Conservation (phyloP, 176 grass and related monocot species). For the Triticum timopheevii region DNA sequence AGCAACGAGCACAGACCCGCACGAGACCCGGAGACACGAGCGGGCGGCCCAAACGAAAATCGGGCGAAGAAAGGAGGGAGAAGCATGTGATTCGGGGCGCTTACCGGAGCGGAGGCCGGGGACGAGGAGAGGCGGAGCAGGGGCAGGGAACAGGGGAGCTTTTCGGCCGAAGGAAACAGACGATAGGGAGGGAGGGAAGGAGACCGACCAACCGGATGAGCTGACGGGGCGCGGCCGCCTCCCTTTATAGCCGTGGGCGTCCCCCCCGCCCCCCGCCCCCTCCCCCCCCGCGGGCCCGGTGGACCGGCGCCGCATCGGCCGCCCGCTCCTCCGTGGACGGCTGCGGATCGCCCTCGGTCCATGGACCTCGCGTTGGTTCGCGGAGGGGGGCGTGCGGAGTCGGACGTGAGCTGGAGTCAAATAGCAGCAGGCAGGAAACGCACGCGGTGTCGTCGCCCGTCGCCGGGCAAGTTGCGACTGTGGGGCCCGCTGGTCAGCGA, state of each 20-base stretch:
- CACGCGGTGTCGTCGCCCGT: not conserved
- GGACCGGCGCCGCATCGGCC: not conserved
- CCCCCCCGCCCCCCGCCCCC: not conserved
- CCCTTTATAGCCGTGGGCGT: constrained; percentile 35
- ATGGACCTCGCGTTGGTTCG: not conserved
- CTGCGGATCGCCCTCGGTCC: not conserved
- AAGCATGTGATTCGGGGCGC: not conserved
- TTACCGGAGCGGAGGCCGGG: constrained; percentile 21
- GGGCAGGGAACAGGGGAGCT: not conserved
- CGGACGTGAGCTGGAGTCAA: constrained; percentile 17
- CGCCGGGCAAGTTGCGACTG: not conserved
- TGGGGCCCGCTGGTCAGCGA: not conserved
- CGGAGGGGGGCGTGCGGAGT: not conserved
- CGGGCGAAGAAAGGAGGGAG: not conserved
- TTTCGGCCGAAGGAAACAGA: not conserved
- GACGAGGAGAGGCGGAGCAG: not conserved
- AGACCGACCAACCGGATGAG: not conserved
- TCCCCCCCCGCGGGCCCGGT: not conserved
- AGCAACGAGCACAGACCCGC: not conserved
- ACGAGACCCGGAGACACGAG: not conserved
- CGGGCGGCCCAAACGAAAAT: not conserved
- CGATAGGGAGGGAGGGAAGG: not conserved
- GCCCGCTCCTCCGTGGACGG: not conserved
- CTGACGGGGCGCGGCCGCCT: not conserved
- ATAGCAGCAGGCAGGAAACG: not conserved